Base-by-base conservation (phyloP, 371 early-diverging fungal genomes). In the Dinochytrium kinnereticum region DNA sequence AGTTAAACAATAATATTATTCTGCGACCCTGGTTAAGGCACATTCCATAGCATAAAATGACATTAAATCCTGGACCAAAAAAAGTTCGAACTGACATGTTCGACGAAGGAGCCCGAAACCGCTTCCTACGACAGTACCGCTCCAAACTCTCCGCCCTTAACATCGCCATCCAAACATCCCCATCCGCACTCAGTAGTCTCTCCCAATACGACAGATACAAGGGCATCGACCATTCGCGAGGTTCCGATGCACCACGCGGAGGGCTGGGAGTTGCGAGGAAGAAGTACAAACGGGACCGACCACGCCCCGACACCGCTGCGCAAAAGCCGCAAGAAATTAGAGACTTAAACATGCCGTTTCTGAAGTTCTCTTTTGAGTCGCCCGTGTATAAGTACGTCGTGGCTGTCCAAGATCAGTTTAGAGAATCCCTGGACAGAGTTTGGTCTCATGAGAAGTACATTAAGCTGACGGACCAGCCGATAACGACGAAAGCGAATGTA, bases 371-470 rank as follows among this genome's bases (percentile, higher is more conserved):
- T 19, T 37, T 66, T 31, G 64, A 64, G 2, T 66, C 67, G 3
- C 67, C 67, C n/a, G 21, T 66, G 3, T 66, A 66, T 44, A 66
- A 66, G 44, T 36, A 40, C 31, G 67, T 66, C 2, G 67, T 66
- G 13, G 24, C 67, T 3, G 28, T 66, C 3, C 67, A 66, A 15
- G 67, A 66, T 7, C 38, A 66, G 33, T 66, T 66, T 31, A 31
- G 44, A n/a, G 67, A 66, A 15, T 66, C 7, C 17, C 24, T 66
- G 10, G 67, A 66, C 24, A 66, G 49, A 31, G 26, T 66, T 3
- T 66, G 67, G 67, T 37, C 15, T 5, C 40, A 37, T 3, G 64
- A 64, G 34, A 17, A 34, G 13, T 2, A 19, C 24, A 36, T 13
- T 19, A 26, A 10, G 24, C 31, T 17, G 13, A 30, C n/a, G n/a